Percentiles rank a stretch among this genome's conserved stretches.
Conservation (phyloP, 1,284 basidiomycete genomes). For the Ceratobasidium sp. region DNA sequence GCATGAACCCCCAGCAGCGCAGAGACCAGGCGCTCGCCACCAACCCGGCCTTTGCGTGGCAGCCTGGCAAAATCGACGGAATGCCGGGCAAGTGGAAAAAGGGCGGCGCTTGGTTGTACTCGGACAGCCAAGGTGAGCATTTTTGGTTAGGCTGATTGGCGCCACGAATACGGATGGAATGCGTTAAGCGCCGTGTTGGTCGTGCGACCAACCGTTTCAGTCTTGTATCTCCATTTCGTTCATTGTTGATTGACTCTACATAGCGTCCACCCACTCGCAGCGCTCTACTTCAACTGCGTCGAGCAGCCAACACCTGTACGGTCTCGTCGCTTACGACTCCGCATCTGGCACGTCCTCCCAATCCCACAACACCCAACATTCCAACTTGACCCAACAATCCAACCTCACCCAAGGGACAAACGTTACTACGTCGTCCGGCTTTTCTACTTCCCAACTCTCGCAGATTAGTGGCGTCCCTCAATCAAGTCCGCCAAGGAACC, state of each 20-base stretch:
- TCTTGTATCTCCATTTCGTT: not conserved
- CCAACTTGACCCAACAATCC: not conserved
- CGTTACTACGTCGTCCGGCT: conserved; percentile 13
- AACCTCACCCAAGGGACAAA: conserved; percentile 1
- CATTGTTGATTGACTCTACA: not conserved
- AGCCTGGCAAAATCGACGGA: conserved; percentile 37
- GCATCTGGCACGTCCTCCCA: conserved; percentile 15
- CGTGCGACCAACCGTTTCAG: not conserved
- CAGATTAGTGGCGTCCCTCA: conserved; percentile 38
- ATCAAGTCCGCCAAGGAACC: conserved; percentile 25
- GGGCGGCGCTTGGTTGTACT: conserved; percentile 35
- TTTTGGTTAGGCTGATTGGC: not conserved
- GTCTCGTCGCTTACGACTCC: conserved; percentile 41
- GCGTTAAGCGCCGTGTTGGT: not conserved
- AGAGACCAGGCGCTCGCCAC: conserved; percentile 28
- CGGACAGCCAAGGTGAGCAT: conserved; percentile 35
- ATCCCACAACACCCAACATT: not conserved
- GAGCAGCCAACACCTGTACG: conserved; percentile 44
- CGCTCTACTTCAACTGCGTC: conserved; percentile 36
- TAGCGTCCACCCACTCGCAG: conserved; percentile 35
- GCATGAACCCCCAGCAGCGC: conserved; percentile 25
- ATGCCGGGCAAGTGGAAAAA: conserved; percentile 43
- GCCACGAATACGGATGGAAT: not conserved
- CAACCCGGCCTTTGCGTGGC: conserved; percentile 29
- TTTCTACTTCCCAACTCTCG: conserved; percentile 33